These are phyloP conservation scores for Erythrophleum ivorense DNA, from an alignment of 331 rosid species.

Conservation along the genomic window DNA sequence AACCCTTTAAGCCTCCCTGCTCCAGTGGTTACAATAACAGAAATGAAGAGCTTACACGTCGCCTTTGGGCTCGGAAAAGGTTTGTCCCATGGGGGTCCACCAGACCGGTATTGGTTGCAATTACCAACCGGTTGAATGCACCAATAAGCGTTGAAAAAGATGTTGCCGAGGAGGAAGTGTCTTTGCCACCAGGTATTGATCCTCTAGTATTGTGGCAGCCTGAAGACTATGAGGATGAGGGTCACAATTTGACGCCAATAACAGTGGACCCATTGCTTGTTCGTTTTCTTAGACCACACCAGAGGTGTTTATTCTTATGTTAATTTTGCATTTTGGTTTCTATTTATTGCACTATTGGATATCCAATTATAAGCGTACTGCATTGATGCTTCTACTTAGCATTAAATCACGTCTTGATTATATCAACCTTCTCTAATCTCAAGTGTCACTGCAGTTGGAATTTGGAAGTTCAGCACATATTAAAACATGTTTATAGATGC, in stretches of 20 bases:
- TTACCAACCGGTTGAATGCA: slow-evolving; percentile 40
- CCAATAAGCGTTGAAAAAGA: slow-evolving; percentile 42
- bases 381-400: neutral
- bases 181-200: slow-evolving; percentile 74
- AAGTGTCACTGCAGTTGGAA: slow-evolving; percentile 6
- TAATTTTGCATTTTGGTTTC: neutral
- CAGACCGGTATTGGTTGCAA: slow-evolving; percentile 48
- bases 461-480: slow-evolving; percentile 4
- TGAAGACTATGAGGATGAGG: slow-evolving; percentile 49
- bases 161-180: slow-evolving; percentile 50
- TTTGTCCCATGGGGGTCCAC: slow-evolving; percentile 95
- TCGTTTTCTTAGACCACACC: slow-evolving; percentile 91
- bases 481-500: slow-evolving; percentile 8
- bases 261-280: slow-evolving; percentile 83
- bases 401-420: neutral
- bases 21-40: slow-evolving; percentile 57
- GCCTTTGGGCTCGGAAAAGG: slow-evolving; percentile 81
- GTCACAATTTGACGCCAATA: slow-evolving; percentile 49
- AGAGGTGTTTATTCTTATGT: slow-evolving; percentile 57
- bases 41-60: slow-evolving; percentile 69
- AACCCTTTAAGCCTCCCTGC: slow-evolving; percentile 90
- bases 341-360: neutral
- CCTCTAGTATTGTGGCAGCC: slow-evolving; percentile 91
- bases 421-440: neutral
- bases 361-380: neutral